phyloP scores from a whole-genome alignment of 2,329 filamentous ascomycete species.

The Emericellopsis cladophorae region DNA sequence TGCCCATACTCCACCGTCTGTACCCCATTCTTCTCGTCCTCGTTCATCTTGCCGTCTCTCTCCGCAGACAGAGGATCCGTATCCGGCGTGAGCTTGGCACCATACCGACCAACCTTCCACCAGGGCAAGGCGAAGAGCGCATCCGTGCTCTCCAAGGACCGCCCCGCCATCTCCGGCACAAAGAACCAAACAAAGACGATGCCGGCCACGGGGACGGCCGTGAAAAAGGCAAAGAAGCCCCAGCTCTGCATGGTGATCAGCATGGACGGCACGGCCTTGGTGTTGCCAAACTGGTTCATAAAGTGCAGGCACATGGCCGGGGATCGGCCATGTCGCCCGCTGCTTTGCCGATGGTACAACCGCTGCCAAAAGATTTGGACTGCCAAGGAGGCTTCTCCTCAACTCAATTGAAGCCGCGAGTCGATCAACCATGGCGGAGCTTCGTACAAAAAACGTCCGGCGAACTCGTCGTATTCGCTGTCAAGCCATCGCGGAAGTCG shows the following conservation, averaged over 20 bases:
- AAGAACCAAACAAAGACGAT: constrained; percentile 2
- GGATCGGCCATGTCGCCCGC: too few species aligned
- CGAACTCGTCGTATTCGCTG: too few species aligned
- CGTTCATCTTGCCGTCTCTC: not conserved
- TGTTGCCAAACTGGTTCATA: constrained; percentile 1
- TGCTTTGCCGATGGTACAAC: too few species aligned
- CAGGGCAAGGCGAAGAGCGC: constrained; percentile 1
- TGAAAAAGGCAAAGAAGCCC: constrained; percentile 6
- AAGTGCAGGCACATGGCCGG: constrained; percentile 29
- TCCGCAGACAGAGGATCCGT: not conserved
- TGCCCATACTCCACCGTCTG: not conserved
- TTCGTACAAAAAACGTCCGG: too few species aligned
- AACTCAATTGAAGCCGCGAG: not conserved
- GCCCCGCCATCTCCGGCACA: constrained; percentile 1
- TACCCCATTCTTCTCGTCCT: not conserved
- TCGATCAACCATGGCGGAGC: too few species aligned
- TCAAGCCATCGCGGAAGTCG: too few species aligned
- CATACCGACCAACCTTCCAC: constrained; percentile 1
- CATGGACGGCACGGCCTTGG: constrained; percentile 1
- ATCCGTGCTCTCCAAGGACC: constrained; percentile 1
- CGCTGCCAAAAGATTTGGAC: too few species aligned
- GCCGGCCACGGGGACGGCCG: constrained; percentile 2
- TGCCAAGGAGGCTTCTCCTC: too few species aligned
- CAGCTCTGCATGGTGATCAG: constrained; percentile 1
- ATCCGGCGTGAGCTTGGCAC: not conserved